Conservation (phyloP, 2,329 filamentous ascomycete species). For the Alternaria ethzedia region DNA sequence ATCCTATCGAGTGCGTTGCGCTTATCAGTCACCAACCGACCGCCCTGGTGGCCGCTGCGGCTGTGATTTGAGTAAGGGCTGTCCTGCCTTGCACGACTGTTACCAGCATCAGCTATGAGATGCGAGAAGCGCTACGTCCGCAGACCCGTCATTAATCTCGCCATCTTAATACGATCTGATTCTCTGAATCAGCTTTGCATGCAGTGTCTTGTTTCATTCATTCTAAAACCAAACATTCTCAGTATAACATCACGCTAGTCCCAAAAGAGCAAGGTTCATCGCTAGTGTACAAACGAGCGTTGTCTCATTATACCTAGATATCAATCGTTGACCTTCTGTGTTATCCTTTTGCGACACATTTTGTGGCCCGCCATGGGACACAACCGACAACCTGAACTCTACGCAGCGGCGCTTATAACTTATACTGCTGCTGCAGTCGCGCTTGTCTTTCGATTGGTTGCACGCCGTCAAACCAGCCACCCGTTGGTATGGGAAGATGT, state of each 20-base stretch:
- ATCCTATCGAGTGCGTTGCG: constrained; percentile 1
- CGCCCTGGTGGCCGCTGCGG: not conserved
- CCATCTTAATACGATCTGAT: not conserved
- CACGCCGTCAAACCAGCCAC: constrained; percentile 18
- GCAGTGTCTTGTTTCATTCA: not conserved
- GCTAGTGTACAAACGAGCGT: not conserved
- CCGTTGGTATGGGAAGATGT: constrained; percentile 31
- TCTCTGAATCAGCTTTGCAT: not conserved
- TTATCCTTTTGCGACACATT: not conserved
- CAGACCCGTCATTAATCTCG: not conserved
- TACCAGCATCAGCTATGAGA: not conserved
- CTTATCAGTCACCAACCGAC: not conserved
- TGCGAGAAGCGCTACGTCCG: not conserved
- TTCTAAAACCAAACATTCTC: not conserved
- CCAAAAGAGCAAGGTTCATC: not conserved
- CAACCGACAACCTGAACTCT: constrained; percentile 27
- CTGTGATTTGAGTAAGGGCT: not conserved
- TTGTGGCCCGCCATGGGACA: constrained; percentile 12
- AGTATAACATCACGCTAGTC: not conserved
- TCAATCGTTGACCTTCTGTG: not conserved
- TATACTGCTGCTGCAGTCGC: constrained; percentile 28
- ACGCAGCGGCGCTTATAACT: constrained; percentile 23
- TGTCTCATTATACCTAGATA: not conserved
- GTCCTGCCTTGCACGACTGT: not conserved
- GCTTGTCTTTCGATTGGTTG: constrained; percentile 22